Evolutionary conservation across 371 early-diverging fungal species (phyloP), one percentile per base, ranked within the genome.

Genomic region (Mucor ambiguus): DNA sequence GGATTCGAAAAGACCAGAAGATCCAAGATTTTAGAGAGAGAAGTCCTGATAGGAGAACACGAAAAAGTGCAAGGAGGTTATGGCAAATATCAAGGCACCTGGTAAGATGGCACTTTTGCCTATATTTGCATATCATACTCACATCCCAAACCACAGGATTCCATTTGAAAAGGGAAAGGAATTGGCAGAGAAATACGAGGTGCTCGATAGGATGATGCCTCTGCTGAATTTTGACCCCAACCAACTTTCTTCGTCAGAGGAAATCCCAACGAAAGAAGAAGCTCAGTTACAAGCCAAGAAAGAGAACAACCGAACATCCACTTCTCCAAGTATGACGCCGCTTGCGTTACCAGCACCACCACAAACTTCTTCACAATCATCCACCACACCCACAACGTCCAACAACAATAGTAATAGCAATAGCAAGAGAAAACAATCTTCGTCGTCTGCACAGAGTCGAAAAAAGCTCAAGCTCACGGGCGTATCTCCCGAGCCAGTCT

Each of bases 61-160:
- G 97, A 98, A 70, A 97, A 97, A 78, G 93, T 98, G 24, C 97
- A 97, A 82, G 98, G 98, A 20, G 98, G 98, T 29, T 97, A 97
- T 79, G 98, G 98, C 33, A 96, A 96, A 81, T 97, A 94, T 72
- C 96, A 97, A 81, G 98, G 98, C 46, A 95, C 95, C 18, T 95
- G 89, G 91, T 91, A 84, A 74, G 52, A n/a, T 16, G 11, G 16
- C 24, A 20, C 37, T 35, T 1, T 59, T 59, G 3, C n/a, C 0
- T 52, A 33, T 10, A 22, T 14, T 29, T 48, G 26, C 46, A 12
- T 24, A 16, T 46, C 18, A 61, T 61, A 37, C 20, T n/a, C 18
- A 41, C 41, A 41, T 28, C 22, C 22, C 10, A 22, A 20, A 20
- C 48, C 24, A 10, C 52, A 93, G 95, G 96, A 86, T 96, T 38